phyloP scores from a whole-genome alignment of 148 eudicot genomes.

The Simmondsia chinensis region DNA sequence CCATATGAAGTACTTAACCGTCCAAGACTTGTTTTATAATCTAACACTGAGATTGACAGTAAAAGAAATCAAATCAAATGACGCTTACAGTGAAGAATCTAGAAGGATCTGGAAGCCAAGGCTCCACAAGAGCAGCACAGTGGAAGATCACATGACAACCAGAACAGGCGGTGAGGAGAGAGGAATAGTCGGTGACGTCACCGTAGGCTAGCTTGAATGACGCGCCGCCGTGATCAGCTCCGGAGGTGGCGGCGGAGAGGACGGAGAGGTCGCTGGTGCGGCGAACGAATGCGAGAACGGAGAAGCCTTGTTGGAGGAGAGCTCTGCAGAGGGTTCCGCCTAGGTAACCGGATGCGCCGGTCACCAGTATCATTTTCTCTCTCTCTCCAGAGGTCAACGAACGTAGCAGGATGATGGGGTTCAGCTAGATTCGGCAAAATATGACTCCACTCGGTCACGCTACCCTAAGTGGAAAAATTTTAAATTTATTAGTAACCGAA shows the following conservation, averaged over 20 bases:
- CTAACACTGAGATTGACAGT: no score
- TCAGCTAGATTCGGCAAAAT: no score
- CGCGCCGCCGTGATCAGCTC: no score
- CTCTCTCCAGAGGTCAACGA: slow-evolving; percentile 3
- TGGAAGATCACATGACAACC: slow-evolving; percentile 66
- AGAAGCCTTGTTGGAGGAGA: slow-evolving; percentile 41
- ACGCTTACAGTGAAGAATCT: slow-evolving; percentile 33
- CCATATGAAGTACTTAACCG: no score
- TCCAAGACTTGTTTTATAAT: no score
- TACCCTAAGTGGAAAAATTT: no score
- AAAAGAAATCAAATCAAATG: slow-evolving; percentile 1
- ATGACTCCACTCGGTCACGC: no score
- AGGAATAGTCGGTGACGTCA: slow-evolving; percentile 55
- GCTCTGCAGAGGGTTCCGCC: slow-evolving; percentile 73
- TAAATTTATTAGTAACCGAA: no score
- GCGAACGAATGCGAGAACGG: slow-evolving; percentile 85
- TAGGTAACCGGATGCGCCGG: slow-evolving; percentile 93
- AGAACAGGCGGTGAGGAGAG: slow-evolving; percentile 53
- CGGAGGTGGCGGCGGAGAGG: slow-evolving; percentile 30
- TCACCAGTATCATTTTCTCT: slow-evolving; percentile 44
- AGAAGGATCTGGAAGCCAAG: slow-evolving; percentile 84
- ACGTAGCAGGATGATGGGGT: no score
- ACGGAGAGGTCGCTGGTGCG: slow-evolving; percentile 48
- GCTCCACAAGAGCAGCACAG: slow-evolving; percentile 87
- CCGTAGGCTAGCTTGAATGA: slow-evolving; percentile 54